Evolutionary conservation across 495 filamentous ascomycete genomes (phyloP), one percentile per base, ranked within the genome.

Genomic region (Cercophora scortea): DNA sequence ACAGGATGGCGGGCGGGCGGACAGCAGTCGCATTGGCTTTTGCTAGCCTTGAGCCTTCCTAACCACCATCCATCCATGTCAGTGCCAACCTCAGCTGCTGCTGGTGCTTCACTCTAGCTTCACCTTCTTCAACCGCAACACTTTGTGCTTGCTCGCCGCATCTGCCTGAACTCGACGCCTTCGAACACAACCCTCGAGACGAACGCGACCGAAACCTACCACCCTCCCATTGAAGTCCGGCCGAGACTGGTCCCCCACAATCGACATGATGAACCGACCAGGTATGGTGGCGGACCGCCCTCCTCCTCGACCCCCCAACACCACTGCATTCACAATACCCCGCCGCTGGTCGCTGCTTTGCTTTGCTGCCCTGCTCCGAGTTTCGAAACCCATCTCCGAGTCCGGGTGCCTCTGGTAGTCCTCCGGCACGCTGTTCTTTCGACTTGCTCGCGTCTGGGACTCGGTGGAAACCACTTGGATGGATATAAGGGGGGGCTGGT

Each of bases 241-340:
- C 34, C 39, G 47, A 49, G n/a, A 41, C 25, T 38, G 10, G 38
- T 15, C n/a, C 48, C 16, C 50, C 40, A 13, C 42, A 49, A 33
- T 46, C 42, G 25, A 48, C 42, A 72, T 68, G 62, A 80, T 80
- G 78, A 80, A 80, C 69, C 71, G 78, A 64, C 71, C 75, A 80
- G 78, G 78, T 80, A 80, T 48, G 64, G 51, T 55, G 54, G 55
- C 59, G 39, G 40, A 34, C 41, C 50, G 49, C 61, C 59, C 62
- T 58, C 50, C 58, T 61, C 53, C 32, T 50, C 47, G 35, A 43
- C 41, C 45, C 49, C 34, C 41, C 49, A 57, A 58, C 53, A 47
- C 59, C 51, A 55, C 39, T 54, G 13, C 36, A 38, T 7, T 3
- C 8, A 38, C 36, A 38, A 13, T 64, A 61, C 65, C 63, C 64